A percentile compares a stretch with the other conserved stretches of the same genome.
Conservation (phyloP, 208 protist genomes). For the Herpetomonas samuelpessoai region DNA sequence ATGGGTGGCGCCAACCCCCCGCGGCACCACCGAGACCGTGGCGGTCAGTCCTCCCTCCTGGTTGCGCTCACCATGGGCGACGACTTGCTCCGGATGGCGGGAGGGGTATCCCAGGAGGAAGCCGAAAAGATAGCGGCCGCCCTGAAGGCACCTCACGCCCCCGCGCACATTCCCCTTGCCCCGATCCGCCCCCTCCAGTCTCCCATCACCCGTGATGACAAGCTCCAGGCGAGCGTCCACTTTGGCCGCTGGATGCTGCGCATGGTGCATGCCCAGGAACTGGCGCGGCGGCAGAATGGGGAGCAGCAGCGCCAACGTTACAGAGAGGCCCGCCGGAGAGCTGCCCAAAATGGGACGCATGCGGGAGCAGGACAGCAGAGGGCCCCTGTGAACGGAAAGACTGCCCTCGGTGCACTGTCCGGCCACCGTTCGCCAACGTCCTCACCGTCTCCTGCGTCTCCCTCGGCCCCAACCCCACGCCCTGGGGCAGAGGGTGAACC, state of each 20-base stretch:
- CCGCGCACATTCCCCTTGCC: not conserved
- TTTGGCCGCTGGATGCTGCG: constrained; percentile 54
- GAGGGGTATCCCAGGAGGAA: not conserved
- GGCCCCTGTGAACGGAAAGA: too few species aligned
- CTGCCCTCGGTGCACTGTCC: too few species aligned
- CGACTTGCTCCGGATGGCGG: not conserved
- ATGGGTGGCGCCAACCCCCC: constrained; percentile 2
- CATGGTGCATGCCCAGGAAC: constrained; percentile 34
- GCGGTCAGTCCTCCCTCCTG: not conserved
- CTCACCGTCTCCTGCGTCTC: too few species aligned
- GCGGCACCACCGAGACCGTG: constrained; percentile 8
- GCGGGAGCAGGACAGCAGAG: too few species aligned
- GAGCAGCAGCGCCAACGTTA: not conserved
- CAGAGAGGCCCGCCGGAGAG: not conserved
- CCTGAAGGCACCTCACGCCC: not conserved
- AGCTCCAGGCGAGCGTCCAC: constrained; percentile 34
- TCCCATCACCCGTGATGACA: constrained; percentile 15
- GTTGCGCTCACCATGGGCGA: not conserved
- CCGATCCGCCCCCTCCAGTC: constrained; percentile 7
- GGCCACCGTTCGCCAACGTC: too few species aligned
- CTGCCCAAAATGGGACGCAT: too few species aligned
- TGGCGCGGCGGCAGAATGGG: constrained; percentile 13
- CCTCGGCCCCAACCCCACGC: too few species aligned
- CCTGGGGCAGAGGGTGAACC: too few species aligned
- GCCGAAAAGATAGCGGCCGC: not conserved